Evolutionary conservation across 345 rosid genomes (phyloP).

Genomic region (Physaria fendleri): DNA sequence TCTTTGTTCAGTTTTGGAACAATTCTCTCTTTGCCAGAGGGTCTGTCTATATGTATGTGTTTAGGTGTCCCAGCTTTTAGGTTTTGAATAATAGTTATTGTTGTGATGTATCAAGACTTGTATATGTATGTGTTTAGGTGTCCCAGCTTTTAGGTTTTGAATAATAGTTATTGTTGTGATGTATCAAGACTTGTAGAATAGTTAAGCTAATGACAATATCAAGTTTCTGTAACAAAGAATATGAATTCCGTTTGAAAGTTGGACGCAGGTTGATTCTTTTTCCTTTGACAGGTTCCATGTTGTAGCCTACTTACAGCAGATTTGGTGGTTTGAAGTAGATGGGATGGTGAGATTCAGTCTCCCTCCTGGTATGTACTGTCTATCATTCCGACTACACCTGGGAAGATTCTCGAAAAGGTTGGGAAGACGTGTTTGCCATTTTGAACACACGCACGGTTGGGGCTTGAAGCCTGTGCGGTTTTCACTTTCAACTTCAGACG

Average conservation of each 20-base stretch:
- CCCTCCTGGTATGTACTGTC: slow-evolving; percentile 64
- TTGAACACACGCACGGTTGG: slow-evolving; percentile 81
- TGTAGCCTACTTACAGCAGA: slow-evolving; percentile 79
- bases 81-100: neutral
- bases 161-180: neutral
- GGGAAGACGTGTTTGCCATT: slow-evolving; percentile 60
- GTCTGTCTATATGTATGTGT: neutral
- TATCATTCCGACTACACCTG: slow-evolving; percentile 73
- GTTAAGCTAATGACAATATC: neutral
- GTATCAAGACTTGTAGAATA: neutral
- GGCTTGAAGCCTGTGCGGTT: slow-evolving; percentile 65
- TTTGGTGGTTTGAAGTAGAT: slow-evolving; percentile 93
- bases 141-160: neutral
- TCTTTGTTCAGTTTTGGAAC: neutral
- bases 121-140: neutral
- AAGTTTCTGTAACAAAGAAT: neutral
- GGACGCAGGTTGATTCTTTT: neutral
- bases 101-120: neutral
- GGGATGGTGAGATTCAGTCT: slow-evolving; percentile 70
- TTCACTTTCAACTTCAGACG: slow-evolving; percentile 57
- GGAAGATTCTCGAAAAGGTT: slow-evolving; percentile 72
- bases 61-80: neutral
- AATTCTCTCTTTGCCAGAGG: neutral
- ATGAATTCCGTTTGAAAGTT: neutral
- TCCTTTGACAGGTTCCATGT: slow-evolving; percentile 45